Evolutionary conservation across 208 protist genomes (phyloP), one percentile per base, ranked within the genome.

Genomic region (Leishmania tropica): DNA sequence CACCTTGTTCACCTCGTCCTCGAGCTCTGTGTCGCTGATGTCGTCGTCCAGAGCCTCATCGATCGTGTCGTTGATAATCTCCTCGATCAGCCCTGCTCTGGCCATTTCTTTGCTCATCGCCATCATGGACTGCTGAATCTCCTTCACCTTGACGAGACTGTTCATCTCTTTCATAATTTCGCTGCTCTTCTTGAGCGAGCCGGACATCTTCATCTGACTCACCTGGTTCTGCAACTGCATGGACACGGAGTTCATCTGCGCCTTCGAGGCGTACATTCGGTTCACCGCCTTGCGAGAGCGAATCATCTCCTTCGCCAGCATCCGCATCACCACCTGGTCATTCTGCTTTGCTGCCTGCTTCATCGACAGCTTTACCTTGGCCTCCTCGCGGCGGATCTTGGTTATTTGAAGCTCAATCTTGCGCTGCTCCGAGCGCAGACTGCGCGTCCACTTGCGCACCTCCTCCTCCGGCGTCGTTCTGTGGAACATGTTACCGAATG

Each of bases 151-250:
- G 76, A 96, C 85, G 21, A 98, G 85, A 47, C 83, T 70, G 80
- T 97, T 97, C 93, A 98, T 97, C 45, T 94, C 83, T 62, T 91
- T 83, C 94, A 97, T 97, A n/a, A 98, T 93, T 53, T 89, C 90
- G 0, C 88, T 70, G 76, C 90, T 96, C 85, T 89, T 89, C 83
- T 92, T 40, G 19, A 98, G 89, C 31, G 80, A 81, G 10, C 96
- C 94, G 1, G 88, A 86, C 70, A 98, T 83, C 78, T 94, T 96
- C 65, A 95, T 87, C 86, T 96, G 93, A 24, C 85, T 88, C 47
- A 94, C 45, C 83, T 96, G 92, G 76, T 98, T 93, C 75, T 97
- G 92, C 56, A 98, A 82, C 78, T 97, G 93, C 92, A 98, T 95
- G 6, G 89, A 47, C 13, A 97, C 94, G 0, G 94, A 97, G 86